Conservation (phyloP, 2,329 filamentous ascomycete species). For the Colletotrichum simmondsii region DNA sequence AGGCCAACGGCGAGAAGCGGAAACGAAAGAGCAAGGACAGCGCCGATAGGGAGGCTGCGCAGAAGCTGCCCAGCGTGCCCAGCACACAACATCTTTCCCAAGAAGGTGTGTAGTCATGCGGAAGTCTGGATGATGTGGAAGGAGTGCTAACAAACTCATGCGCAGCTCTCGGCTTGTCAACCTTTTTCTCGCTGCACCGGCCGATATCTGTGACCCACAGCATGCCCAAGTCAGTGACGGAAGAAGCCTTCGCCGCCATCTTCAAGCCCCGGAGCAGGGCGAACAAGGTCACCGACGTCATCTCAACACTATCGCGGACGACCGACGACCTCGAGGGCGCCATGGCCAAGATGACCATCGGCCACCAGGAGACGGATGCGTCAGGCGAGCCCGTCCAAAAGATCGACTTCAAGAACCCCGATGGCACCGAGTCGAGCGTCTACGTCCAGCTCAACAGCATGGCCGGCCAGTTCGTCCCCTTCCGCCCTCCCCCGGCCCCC, state of each 20-base stretch:
- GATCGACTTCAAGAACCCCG: conserved; percentile 65
- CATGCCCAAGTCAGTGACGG: conserved; percentile 77
- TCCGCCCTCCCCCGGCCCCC: conserved; percentile 86
- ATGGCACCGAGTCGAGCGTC: conserved; percentile 67
- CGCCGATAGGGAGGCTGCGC: conserved; percentile 54
- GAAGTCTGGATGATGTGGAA: not conserved
- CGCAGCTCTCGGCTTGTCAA: conserved; percentile 85
- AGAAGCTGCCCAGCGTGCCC: conserved; percentile 78
- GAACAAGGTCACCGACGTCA: conserved; percentile 68
- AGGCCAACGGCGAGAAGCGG: conserved; percentile 61
- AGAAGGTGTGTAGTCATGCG: conserved; percentile 61
- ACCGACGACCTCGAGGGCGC: conserved; percentile 70
- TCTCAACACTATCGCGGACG: conserved; percentile 72
- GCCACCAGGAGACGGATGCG: conserved; percentile 52
- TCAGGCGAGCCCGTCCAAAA: conserved; percentile 60
- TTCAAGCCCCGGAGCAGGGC: conserved; percentile 70
- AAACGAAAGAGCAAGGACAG: conserved; percentile 69
- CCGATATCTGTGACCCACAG: conserved; percentile 89
- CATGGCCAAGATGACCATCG: conserved; percentile 64
- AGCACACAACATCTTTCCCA: conserved; percentile 78
- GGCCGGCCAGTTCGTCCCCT: conserved; percentile 79
- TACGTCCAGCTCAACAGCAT: conserved; percentile 76
- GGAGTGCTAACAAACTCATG: conserved; percentile 6
- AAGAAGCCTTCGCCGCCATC: conserved; percentile 85
- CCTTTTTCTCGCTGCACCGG: conserved; percentile 95